Evolutionary conservation across 495 filamentous ascomycete genomes (phyloP).

Genomic region (Pyrenula aspistea): DNA sequence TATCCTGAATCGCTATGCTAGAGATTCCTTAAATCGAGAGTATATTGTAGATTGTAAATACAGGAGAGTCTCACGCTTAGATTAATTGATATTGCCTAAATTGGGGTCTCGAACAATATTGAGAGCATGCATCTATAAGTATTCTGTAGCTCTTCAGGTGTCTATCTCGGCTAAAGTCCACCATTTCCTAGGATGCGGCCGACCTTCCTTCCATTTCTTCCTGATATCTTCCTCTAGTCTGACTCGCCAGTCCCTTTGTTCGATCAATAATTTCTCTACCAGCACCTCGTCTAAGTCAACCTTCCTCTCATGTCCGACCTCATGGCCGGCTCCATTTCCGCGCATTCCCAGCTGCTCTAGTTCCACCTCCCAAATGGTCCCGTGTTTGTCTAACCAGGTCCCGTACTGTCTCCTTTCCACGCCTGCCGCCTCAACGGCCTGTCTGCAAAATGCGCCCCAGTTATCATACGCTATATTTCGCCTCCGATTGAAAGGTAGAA

Average conservation of each 20-base stretch:
- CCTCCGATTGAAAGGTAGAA: constrained; percentile 39
- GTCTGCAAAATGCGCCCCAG: not conserved
- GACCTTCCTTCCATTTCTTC: not conserved
- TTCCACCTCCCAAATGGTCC: not conserved
- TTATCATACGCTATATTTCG: constrained; percentile 24
- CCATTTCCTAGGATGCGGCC: not conserved
- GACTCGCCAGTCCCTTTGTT: not conserved
- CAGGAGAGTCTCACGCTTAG: no score
- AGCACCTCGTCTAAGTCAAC: not conserved
- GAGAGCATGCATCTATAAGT: no score
- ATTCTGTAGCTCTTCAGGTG: no score
- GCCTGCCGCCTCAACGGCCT: not conserved
- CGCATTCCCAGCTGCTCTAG: not conserved
- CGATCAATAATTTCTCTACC: not conserved
- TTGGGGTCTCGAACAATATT: no score
- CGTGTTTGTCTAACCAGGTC: not conserved
- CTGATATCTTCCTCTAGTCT: not conserved
- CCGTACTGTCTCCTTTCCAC: not conserved
- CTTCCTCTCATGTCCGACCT: not conserved
- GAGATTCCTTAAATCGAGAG: no score
- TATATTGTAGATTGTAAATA: no score
- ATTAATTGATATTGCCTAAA: no score
- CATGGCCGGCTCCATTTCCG: not conserved
- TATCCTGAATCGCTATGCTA: no score
- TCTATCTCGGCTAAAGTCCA: not conserved